Evolutionary conservation across 2,329 filamentous ascomycete species (phyloP), one percentile per base, ranked within the genome.

Genomic region (Hirsutella thompsonii): DNA sequence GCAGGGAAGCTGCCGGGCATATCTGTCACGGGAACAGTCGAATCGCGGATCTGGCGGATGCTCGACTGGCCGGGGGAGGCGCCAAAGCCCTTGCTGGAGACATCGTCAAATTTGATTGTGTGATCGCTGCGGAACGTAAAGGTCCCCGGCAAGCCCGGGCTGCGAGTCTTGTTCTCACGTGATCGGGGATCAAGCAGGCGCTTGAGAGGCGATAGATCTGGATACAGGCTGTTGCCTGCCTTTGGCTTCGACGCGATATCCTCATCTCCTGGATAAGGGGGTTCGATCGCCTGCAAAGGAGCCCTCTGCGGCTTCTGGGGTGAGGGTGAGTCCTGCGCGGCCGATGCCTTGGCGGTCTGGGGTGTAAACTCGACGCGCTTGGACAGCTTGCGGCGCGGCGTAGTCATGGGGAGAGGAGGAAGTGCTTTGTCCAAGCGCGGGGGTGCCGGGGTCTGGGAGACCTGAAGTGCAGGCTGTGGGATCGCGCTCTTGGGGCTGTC

Each of bases 311-410:
- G 64, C 52, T 77, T 76, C 47, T 71, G 54, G 4, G 74, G 71
- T 3, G 76, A 76, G 8, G 76, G 76, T 2, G 75, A 74, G 43
- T 68, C 63, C 44, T 73, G 68, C 1, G 54, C 48, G 38, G 63
- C 49, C 0, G 61, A 56, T 8, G 63, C 59, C 16, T 63, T 62
- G 46, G 84, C 73, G 29, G 80, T 79, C 45, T 77, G 79, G 0
- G 80, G 81, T 0, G 83, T 87, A 53, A 94, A 94, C 39, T 83
- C 79, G 29, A 94, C 85, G 42, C 76, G 81, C 64, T 93, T 94
- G 16, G 63, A 58, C 30, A 68, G 55, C 58, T 79, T 83, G 20
- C 79, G 72, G 26, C 79, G 79, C 8, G 82, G 83, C 1, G 82
- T 86, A 5, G 76, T 79, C 41, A 76, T 62, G 5, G 73, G 68